These are phyloP conservation scores for Allium sativum DNA, from an alignment of 106 monocot genomes.

Conservation along the genomic window DNA sequence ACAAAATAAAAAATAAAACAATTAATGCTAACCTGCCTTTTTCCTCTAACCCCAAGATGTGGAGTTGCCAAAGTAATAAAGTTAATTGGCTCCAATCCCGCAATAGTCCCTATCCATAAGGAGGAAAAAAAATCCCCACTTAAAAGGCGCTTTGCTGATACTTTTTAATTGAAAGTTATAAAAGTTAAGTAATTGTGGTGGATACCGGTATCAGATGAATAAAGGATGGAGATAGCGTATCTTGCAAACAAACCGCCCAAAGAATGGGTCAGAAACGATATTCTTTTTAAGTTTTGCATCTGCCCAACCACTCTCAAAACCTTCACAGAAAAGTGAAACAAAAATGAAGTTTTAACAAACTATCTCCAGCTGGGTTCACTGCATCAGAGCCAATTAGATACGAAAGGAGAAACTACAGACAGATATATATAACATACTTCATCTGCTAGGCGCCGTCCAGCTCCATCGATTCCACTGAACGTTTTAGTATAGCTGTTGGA, in stretches of 20 bases:
- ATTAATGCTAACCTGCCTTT: constrained; percentile 53
- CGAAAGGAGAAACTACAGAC: neutral
- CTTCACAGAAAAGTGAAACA: constrained; percentile 13
- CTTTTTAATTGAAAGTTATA: constrained; percentile 8
- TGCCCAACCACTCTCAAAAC: constrained; percentile 54
- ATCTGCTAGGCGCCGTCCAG: constrained; percentile 83
- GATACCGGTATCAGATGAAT: constrained; percentile 26
- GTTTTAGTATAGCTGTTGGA: constrained; percentile 78
- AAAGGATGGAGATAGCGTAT: constrained; percentile 78
- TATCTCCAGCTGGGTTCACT: too few species aligned
- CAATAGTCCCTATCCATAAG: constrained; percentile 41
- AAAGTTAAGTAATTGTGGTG: constrained; percentile 4
- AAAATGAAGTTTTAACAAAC: neutral
- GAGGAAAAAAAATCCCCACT: neutral
- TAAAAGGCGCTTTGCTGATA: constrained; percentile 5
- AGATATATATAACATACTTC: constrained; percentile 48
- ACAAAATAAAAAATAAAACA: constrained; percentile 1
- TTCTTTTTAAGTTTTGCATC: constrained; percentile 61
- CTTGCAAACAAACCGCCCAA: constrained; percentile 85
- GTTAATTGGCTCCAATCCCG: constrained; percentile 68
- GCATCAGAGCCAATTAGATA: neutral
- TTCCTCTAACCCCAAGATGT: constrained; percentile 92
- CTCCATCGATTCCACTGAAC: constrained; percentile 79
- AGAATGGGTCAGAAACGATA: constrained; percentile 89
- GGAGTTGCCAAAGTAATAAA: constrained; percentile 97